These are phyloP conservation scores for Solanum verrucosum DNA, from an alignment of 257 asterid genomes.

Conservation along the genomic window DNA sequence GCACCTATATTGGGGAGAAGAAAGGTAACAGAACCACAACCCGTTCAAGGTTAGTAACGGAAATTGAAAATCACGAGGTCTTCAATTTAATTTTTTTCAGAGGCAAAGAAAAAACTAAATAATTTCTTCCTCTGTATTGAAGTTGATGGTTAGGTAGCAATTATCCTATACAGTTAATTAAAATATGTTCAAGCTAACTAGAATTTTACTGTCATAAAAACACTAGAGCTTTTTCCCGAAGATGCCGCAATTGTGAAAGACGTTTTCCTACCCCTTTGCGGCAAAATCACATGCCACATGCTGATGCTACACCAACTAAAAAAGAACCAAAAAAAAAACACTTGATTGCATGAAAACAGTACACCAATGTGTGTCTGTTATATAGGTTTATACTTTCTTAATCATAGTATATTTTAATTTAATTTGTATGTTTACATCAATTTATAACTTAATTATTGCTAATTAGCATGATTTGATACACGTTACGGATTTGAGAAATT, in stretches of 20 bases:
- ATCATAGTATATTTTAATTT: neutral
- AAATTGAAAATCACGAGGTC: neutral
- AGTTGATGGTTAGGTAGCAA: neutral
- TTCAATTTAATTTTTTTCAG: neutral
- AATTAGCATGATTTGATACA: neutral
- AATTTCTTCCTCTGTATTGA: neutral
- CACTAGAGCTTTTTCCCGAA: neutral
- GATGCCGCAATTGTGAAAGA: neutral
- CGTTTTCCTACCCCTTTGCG: neutral
- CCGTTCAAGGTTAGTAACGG: too few species aligned
- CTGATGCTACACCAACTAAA: neutral
- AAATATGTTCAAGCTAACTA: neutral
- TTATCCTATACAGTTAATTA: neutral
- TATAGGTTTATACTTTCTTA: neutral
- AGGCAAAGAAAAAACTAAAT: neutral
- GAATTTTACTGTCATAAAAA: neutral
- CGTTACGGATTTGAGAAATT: neutral
- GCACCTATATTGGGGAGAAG: too few species aligned
- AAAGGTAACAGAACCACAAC: too few species aligned
- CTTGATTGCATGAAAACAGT: neutral
- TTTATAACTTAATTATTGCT: neutral
- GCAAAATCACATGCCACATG: neutral
- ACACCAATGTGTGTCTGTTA: neutral
- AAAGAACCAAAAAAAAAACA: neutral
- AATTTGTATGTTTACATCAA: neutral